Percentiles rank a stretch among this genome's conserved stretches.
Evolutionary conservation across 805 yeast genomes (phyloP).

Genomic region (Tetrapisispora taiwanensis): DNA sequence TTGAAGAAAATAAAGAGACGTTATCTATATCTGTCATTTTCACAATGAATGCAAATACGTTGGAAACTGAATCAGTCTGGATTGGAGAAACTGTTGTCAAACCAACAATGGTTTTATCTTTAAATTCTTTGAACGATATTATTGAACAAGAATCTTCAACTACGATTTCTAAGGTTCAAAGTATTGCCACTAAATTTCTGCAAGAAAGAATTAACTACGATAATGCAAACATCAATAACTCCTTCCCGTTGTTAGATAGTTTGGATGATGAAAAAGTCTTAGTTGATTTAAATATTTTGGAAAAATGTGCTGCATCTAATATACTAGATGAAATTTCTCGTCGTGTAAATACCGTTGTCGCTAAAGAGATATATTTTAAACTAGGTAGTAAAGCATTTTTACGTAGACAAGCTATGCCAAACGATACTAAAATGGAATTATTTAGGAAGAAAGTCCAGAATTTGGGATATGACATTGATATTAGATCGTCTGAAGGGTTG

Average conservation of each 20-base stretch:
- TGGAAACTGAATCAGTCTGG: slow-evolving; percentile 66
- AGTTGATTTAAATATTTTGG: slow-evolving; percentile 62
- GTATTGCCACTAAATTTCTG: slow-evolving; percentile 19
- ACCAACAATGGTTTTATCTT: slow-evolving; percentile 36
- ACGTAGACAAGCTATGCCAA: slow-evolving; percentile 81
- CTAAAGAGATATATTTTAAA: slow-evolving; percentile 62
- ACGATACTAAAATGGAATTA: slow-evolving; percentile 67
- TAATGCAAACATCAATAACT: slow-evolving; percentile 19
- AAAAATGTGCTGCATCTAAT: slow-evolving; percentile 43
- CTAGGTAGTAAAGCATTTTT: slow-evolving; percentile 75
- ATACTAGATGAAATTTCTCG: slow-evolving; percentile 67
- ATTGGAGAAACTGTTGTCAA: slow-evolving; percentile 61
- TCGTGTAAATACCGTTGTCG: slow-evolving; percentile 77
- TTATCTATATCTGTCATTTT: slow-evolving; percentile 72
- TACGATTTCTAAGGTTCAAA: slow-evolving; percentile 7
- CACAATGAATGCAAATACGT: slow-evolving; percentile 61
- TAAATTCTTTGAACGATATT: slow-evolving; percentile 15
- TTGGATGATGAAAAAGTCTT: slow-evolving; percentile 78
- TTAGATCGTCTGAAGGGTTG: slow-evolving; percentile 60
- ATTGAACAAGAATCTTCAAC: slow-evolving; percentile 4
- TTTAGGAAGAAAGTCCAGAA: slow-evolving; percentile 62
- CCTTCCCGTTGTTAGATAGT: slow-evolving; percentile 61
- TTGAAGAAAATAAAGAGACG: slow-evolving; percentile 47
- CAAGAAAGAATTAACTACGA: slow-evolving; percentile 15
- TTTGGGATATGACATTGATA: slow-evolving; percentile 63